These are phyloP conservation scores for Ceratocystis destructans DNA, from an alignment of 2,329 filamentous ascomycete genomes.

Conservation along the genomic window DNA sequence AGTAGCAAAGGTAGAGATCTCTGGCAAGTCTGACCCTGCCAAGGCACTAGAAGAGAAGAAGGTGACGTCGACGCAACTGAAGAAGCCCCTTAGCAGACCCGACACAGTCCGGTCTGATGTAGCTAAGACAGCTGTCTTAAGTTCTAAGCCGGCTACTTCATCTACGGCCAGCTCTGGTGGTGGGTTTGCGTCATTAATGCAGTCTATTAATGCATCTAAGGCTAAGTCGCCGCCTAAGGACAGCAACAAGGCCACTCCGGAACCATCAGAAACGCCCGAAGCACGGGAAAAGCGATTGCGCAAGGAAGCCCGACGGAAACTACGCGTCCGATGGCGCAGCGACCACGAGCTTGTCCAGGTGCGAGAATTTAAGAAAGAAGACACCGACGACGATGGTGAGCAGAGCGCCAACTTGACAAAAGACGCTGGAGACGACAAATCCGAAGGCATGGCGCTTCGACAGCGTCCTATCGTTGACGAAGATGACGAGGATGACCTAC, in stretches of 20 bases:
- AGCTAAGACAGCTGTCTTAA: conserved; percentile 24
- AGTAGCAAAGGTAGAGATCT: conserved; percentile 24
- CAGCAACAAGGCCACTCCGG: conserved; percentile 29
- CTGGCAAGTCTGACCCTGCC: conserved; percentile 20
- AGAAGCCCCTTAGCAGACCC: conserved; percentile 21
- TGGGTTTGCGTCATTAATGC: conserved; percentile 41
- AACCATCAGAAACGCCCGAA: conserved; percentile 51
- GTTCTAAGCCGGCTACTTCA: conserved; percentile 19
- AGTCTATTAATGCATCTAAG: conserved; percentile 35
- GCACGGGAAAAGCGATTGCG: conserved; percentile 53
- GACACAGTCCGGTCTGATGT: conserved; percentile 21
- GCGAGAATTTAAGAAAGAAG: conserved; percentile 57
- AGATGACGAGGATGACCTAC: conserved; percentile 44
- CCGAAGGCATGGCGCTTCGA: conserved; percentile 57
- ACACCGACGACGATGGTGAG: conserved; percentile 43
- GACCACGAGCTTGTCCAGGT: conserved; percentile 53
- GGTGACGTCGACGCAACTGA: conserved; percentile 19
- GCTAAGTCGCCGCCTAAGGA: conserved; percentile 35
- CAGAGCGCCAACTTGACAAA: conserved; percentile 54
- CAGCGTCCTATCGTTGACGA: conserved; percentile 41
- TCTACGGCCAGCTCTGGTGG: conserved; percentile 31
- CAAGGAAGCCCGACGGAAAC: conserved; percentile 56
- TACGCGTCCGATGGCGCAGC: conserved; percentile 58
- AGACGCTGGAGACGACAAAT: conserved; percentile 58
- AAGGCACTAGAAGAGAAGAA: conserved; percentile 20